Evolutionary conservation across 192 early-diverging fungal genomes (phyloP), one percentile per base, ranked within the genome.

Genomic region (Rhizophagus sp.): DNA sequence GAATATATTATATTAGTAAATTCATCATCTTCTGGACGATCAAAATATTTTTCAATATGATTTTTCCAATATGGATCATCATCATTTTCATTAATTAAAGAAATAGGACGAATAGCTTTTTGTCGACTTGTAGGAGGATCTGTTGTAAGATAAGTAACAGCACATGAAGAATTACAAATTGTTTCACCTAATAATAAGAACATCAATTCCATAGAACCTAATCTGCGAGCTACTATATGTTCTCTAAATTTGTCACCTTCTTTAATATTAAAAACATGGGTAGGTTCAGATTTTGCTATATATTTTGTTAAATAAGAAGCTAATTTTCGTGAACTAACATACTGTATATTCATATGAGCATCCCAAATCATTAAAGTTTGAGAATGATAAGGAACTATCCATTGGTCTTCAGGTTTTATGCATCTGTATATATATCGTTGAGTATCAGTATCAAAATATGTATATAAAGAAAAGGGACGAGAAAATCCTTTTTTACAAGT

Each of bases 311-410:
- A 11, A 69, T 69, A 69, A 5, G 0, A 10, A 30, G 30, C 67
- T 7, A 69, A 27, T 19, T 12, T 12, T 6, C 7, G 1, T 3
- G 67, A 69, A 25, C 7, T 69, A 19, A 69, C 12, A 30, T 69
- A 69, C 9, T 69, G 67, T 19, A 69, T 39, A 30, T 69, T 69
- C 36, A 69, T 69, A 5, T 69, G 67, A 27, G 67, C 67, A 69
- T 69, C 7, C 67, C 67, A 69, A 4, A 69, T 36, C 27, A 69
- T n/a, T 13, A 69, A 13, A 19, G 67, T 69, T 69, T n/a, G 1
- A 7, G 36, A 8, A 69, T 69, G 67, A 13, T 69, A 69, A 10
- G 67, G 67, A 3, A 69, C 67, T 7, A 69, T 24, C 67, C 67
- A 69, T 30, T 69, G 67, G 19, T 69, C 67, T 27, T 10, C 7